Conservation (phyloP, 2,329 filamentous ascomycete genomes). For the Penicillium sp. region DNA sequence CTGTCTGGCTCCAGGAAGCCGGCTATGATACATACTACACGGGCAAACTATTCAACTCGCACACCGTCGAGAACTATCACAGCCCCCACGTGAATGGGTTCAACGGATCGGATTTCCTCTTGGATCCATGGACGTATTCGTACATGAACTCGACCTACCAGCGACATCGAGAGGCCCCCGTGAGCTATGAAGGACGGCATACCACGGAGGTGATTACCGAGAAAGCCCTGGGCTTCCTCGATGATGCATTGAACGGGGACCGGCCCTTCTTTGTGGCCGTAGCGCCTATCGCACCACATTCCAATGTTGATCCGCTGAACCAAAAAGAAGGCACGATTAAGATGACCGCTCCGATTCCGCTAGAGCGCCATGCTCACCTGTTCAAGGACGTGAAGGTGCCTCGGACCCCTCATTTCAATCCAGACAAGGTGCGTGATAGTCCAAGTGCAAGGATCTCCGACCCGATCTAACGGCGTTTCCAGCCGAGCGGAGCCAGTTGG, state of each 20-base stretch:
- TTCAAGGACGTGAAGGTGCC: slow-evolving; percentile 65
- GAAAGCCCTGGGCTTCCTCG: slow-evolving; percentile 63
- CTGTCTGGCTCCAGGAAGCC: slow-evolving; percentile 56
- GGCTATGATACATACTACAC: slow-evolving; percentile 60
- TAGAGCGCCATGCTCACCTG: slow-evolving; percentile 63
- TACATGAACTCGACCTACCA: slow-evolving; percentile 69
- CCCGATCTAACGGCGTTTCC: slow-evolving; percentile 1
- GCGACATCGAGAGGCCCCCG: slow-evolving; percentile 60
- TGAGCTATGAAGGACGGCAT: slow-evolving; percentile 60
- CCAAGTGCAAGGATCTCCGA: neutral
- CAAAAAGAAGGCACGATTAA: slow-evolving; percentile 28
- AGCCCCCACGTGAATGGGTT: slow-evolving; percentile 42
- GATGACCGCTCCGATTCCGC: slow-evolving; percentile 59
- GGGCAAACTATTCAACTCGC: slow-evolving; percentile 60
- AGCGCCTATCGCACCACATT: slow-evolving; percentile 69
- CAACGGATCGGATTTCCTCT: slow-evolving; percentile 49
- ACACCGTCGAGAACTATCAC: slow-evolving; percentile 55
- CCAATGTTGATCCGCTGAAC: slow-evolving; percentile 53
- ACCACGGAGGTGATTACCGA: slow-evolving; percentile 63
- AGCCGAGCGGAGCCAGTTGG: slow-evolving; percentile 53
- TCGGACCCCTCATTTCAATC: slow-evolving; percentile 68
- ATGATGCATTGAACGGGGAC: slow-evolving; percentile 58
- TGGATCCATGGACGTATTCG: slow-evolving; percentile 61
- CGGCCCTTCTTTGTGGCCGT: slow-evolving; percentile 70
- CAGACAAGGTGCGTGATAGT: slow-evolving; percentile 51